Percentiles rank a stretch among this genome's conserved stretches.
Conservation (phyloP, 2,329 filamentous ascomycete genomes). For the Xylariaceae sp. region DNA sequence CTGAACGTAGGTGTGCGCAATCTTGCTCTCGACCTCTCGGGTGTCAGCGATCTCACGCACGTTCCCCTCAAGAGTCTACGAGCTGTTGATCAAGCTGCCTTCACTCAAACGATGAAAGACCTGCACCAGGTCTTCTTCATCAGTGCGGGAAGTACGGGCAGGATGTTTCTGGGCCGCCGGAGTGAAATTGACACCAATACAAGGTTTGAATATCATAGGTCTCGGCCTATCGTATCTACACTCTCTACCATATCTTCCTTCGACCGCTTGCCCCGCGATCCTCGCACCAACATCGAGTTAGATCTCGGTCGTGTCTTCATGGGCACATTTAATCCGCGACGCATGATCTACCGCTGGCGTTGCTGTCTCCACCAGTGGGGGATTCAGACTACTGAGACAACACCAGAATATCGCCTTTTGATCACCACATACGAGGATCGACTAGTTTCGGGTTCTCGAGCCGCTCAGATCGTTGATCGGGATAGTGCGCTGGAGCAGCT, state of each 20-base stretch:
- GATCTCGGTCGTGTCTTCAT: slow-evolving; percentile 10
- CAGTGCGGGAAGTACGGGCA: slow-evolving; percentile 1
- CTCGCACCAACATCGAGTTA: slow-evolving; percentile 1
- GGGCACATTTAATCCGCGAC: slow-evolving; percentile 8
- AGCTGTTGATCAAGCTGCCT: not conserved
- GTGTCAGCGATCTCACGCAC: not conserved
- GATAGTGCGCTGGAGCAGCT: slow-evolving; percentile 3
- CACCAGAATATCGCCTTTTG: slow-evolving; percentile 1
- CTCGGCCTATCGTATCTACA: slow-evolving; percentile 9
- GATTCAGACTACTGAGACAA: not conserved
- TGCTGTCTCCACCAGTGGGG: not conserved
- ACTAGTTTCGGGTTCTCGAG: not conserved
- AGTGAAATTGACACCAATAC: slow-evolving; percentile 1
- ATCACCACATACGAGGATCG: not conserved
- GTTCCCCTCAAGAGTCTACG: not conserved
- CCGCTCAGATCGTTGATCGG: slow-evolving; percentile 1
- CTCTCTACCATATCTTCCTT: slow-evolving; percentile 1
- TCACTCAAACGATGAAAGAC: slow-evolving; percentile 1
- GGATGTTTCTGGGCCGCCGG: slow-evolving; percentile 1
- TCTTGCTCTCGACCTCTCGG: slow-evolving; percentile 3
- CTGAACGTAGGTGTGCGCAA: slow-evolving; percentile 8
- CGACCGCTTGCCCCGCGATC: slow-evolving; percentile 9
- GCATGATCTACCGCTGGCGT: slow-evolving; percentile 2
- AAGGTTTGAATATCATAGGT: slow-evolving; percentile 9
- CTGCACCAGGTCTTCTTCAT: slow-evolving; percentile 6